These are phyloP conservation scores for Garcia nutans DNA, from an alignment of 345 rosid species.

Conservation along the genomic window DNA sequence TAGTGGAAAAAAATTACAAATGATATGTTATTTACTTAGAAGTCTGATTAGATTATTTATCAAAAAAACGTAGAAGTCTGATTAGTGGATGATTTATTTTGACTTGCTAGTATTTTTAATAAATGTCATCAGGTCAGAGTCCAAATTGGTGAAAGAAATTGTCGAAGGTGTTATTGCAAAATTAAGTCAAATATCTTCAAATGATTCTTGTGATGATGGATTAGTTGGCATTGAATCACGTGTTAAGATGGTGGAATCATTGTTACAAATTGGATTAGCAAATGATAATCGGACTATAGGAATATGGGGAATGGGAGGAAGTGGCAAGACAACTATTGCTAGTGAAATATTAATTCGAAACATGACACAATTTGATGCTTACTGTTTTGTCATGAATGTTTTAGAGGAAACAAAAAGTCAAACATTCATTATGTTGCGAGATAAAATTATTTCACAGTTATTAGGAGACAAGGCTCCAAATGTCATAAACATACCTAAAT, in stretches of 20 bases:
- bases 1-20: too few species aligned
- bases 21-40: too few species aligned
- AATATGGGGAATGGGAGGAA: slow-evolving; percentile 11
- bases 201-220: too few species aligned
- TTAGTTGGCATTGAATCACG: slow-evolving; percentile 2
- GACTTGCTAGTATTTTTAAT: not conserved
- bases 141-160: not conserved
- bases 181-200: not conserved
- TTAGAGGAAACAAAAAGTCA: not conserved
- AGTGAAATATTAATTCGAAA: not conserved
- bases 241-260: not conserved
- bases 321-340: slow-evolving; percentile 5
- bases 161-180: not conserved
- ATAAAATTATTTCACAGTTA: not conserved
- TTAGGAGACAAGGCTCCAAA: not conserved
- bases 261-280: not conserved
- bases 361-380: not conserved
- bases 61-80: too few species aligned
- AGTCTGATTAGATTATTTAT: too few species aligned
- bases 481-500: not conserved
- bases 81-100: too few species aligned
- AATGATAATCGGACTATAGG: not conserved
- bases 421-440: not conserved
- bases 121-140: not conserved
- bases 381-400: not conserved